A percentile compares a stretch with the other conserved stretches of the same genome.
phyloP scores from a whole-genome alignment of 192 early-diverging fungal genomes.

The Podila clonocystis region DNA sequence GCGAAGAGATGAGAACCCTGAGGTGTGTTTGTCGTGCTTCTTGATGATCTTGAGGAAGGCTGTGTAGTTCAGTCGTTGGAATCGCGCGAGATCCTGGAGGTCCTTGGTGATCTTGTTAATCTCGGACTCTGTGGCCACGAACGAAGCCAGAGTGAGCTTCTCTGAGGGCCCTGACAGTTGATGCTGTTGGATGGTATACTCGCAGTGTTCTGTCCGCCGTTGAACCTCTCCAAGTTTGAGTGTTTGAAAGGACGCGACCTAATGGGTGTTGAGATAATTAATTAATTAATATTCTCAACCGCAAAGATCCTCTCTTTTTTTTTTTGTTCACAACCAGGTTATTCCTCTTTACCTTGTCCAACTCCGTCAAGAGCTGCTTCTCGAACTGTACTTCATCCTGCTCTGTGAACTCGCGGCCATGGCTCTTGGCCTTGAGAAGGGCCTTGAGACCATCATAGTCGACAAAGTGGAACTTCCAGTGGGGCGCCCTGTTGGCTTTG shows the following conservation, averaged over 20 bases:
- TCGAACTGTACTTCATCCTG: conserved; percentile 90
- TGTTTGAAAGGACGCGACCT: conserved; percentile 77
- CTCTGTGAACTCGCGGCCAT: conserved; percentile 76
- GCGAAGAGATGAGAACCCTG: conserved; percentile 68
- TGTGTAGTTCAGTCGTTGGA: conserved; percentile 79
- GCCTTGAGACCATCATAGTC: conserved; percentile 87
- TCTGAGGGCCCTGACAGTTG: conserved; percentile 34
- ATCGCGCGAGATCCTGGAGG: conserved; percentile 76
- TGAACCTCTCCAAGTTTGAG: conserved; percentile 77
- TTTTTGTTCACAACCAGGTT: too few relatives aligned
- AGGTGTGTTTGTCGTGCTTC: conserved; percentile 95
- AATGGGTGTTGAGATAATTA: neutral
- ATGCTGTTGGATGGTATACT: conserved; percentile 55
- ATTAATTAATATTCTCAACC: neutral
- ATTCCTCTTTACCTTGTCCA: conserved; percentile 78
- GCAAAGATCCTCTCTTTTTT: too few relatives aligned
- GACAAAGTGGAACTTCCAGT: conserved; percentile 83
- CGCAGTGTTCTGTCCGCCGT: conserved; percentile 70
- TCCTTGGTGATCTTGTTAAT: conserved; percentile 80
- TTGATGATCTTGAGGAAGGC: conserved; percentile 92
- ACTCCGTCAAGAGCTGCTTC: conserved; percentile 81
- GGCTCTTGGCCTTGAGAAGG: conserved; percentile 73
- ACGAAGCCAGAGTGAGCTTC: conserved; percentile 57
- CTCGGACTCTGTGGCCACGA: conserved; percentile 65
- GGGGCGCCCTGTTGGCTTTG: conserved; percentile 68